Conservation (phyloP, 257 asterid species). For the Eustoma russellianum region DNA sequence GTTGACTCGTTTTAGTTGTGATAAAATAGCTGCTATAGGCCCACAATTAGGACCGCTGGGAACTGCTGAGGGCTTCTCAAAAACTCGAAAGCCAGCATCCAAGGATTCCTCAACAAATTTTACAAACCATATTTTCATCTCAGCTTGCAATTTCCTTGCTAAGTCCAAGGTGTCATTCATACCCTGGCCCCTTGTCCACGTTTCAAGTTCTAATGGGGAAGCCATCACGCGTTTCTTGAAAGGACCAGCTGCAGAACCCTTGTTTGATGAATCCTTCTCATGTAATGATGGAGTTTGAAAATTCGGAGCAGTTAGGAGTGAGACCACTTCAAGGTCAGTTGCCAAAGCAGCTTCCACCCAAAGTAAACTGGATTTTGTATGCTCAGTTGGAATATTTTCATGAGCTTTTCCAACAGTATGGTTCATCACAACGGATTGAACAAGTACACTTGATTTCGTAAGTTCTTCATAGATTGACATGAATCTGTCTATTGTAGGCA, state of each 20-base stretch:
- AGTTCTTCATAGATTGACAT: conserved; percentile 70
- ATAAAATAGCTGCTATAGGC: conserved; percentile 61
- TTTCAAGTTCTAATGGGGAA: conserved; percentile 28
- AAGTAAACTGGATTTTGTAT: conserved; percentile 56
- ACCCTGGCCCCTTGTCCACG: conserved; percentile 67
- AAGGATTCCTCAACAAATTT: conserved; percentile 69
- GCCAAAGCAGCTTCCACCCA: conserved; percentile 99
- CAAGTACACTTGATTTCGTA: conserved; percentile 38
- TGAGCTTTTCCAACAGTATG: conserved; percentile 18
- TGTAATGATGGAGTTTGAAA: conserved; percentile 32
- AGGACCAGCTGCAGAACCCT: conserved; percentile 11
- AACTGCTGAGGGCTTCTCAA: conserved; percentile 26
- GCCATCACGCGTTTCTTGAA: conserved; percentile 18
- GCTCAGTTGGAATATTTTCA: conserved; percentile 28
- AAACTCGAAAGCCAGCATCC: conserved; percentile 71
- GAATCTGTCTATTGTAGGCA: conserved; percentile 70
- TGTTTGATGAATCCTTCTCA: conserved; percentile 33
- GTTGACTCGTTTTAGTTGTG: conserved; percentile 85
- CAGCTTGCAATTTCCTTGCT: conserved; percentile 51
- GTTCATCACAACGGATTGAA: conserved; percentile 38
- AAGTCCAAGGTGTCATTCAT: conserved; percentile 60
- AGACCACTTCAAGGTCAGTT: conserved; percentile 86
- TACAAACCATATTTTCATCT: conserved; percentile 84
- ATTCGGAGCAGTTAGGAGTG: conserved; percentile 64
- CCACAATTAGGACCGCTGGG: conserved; percentile 31